A percentile compares a stretch with the other conserved stretches of the same genome.
Conservation (phyloP, 163 green algal species). For the Scenedesmus sp. region DNA sequence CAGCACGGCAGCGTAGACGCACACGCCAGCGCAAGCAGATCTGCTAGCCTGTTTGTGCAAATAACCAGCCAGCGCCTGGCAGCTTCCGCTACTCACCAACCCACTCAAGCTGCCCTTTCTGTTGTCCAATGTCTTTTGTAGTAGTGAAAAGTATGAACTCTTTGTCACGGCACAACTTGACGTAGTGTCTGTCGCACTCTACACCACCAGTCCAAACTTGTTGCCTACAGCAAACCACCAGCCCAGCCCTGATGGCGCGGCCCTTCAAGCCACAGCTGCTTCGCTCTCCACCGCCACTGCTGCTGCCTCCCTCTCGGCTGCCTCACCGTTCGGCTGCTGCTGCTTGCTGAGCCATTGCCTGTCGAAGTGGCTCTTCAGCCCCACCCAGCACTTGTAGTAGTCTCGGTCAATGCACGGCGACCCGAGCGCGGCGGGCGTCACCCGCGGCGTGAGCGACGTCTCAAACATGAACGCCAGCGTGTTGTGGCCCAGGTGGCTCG, state of each 20-base stretch:
- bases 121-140: too few relatives aligned
- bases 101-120: too few relatives aligned
- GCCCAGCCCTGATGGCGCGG: too few relatives aligned
- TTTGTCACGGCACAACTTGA: too few relatives aligned
- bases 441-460: constrained; percentile 78
- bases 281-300: not conserved
- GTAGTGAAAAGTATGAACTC: too few relatives aligned
- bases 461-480: constrained; percentile 94
- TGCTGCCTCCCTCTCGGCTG: not conserved
- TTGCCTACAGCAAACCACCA: not conserved
- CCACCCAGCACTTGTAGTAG: constrained; percentile 94
- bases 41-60: too few relatives aligned
- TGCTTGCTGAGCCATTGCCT: not conserved
- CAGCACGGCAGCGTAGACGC: too few relatives aligned
- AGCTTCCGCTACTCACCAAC: too few relatives aligned
- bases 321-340: not conserved
- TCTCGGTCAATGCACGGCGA: constrained; percentile 81
- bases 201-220: too few relatives aligned
- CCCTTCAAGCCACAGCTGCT: not conserved
- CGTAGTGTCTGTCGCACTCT: too few relatives aligned
- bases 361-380: constrained; percentile 81
- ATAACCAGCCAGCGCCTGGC: too few relatives aligned
- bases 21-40: too few relatives aligned
- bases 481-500: constrained; percentile 69
- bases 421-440: constrained; percentile 81